A percentile compares a stretch with the other conserved stretches of the same genome.
These are phyloP conservation scores for Talaromyces verruculosus DNA, from an alignment of 2,329 filamentous ascomycete genomes.

Conservation along the genomic window DNA sequence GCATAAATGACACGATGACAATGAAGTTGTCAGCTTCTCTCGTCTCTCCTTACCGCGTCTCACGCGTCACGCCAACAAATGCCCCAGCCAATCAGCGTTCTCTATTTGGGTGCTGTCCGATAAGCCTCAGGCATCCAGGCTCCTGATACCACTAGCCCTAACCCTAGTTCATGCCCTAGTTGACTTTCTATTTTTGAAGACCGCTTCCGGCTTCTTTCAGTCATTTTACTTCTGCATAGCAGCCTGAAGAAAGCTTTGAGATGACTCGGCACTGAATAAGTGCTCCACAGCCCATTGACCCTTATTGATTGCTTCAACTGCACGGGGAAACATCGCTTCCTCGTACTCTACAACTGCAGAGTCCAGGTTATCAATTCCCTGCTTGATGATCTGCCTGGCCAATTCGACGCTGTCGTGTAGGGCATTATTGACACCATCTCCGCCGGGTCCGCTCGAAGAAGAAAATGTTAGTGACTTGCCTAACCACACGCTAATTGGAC, in stretches of 20 bases:
- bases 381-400: conserved; percentile 22
- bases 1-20: not conserved
- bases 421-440: conserved; percentile 35
- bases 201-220: too few relatives aligned
- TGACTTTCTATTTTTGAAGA: not conserved
- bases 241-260: conserved; percentile 15
- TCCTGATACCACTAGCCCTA: not conserved
- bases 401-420: conserved; percentile 31
- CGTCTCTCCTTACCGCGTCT: conserved; percentile 13
- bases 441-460: conserved; percentile 15
- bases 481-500: conserved; percentile 19
- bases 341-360: conserved; percentile 29
- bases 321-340: conserved; percentile 28
- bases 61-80: conserved; percentile 18
- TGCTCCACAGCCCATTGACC: conserved; percentile 16
- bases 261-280: conserved; percentile 18
- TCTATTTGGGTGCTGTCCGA: not conserved
- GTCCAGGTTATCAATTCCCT: conserved; percentile 23
- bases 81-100: conserved; percentile 8
- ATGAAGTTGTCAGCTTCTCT: not conserved
- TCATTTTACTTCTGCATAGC: not conserved
- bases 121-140: conserved; percentile 8
- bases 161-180: not conserved
- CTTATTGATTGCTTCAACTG: conserved; percentile 20
- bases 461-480: not conserved